Evolutionary conservation across 2,329 filamentous ascomycete genomes (phyloP).

Genomic region (Colletotrichum godetiae): DNA sequence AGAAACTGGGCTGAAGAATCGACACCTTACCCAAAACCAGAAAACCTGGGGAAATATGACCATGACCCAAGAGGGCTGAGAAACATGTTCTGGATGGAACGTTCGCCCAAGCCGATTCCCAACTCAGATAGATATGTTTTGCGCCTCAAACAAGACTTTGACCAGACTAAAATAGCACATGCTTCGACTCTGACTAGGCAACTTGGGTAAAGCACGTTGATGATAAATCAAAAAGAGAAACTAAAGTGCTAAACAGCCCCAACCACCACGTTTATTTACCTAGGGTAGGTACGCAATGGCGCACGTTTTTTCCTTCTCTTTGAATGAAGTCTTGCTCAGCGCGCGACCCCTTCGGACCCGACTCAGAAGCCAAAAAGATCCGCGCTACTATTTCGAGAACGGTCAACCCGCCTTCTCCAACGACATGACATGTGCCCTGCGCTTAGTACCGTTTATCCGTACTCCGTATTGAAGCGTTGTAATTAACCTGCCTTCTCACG

Average conservation of each 20-base stretch:
- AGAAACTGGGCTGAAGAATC: constrained; percentile 4
- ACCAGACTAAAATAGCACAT: constrained; percentile 17
- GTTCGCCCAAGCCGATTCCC: not conserved
- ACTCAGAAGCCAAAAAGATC: not conserved
- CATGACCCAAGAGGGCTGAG: not conserved
- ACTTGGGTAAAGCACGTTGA: not conserved
- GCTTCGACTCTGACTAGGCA: not conserved
- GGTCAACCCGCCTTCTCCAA: not conserved
- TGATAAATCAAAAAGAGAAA: not conserved
- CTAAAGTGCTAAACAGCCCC: not conserved
- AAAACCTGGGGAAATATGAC: constrained; percentile 13
- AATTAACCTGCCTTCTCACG: not conserved
- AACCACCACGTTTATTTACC: not conserved
- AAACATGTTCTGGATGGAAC: constrained; percentile 5
- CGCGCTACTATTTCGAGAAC: constrained; percentile 27
- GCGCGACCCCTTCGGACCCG: constrained; percentile 18
- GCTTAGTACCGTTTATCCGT: not conserved
- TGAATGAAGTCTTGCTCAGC: not conserved
- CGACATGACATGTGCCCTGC: constrained; percentile 17
- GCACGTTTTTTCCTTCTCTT: not conserved
- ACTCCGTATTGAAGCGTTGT: not conserved
- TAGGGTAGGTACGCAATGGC: not conserved
- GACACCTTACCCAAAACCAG: not conserved
- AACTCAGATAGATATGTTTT: constrained; percentile 3
- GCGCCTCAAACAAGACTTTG: constrained; percentile 4